Percentiles rank a stretch among this genome's conserved stretches.
These are phyloP conservation scores for Picea glauca DNA, from an alignment of 75 land plant species.

Conservation along the genomic window DNA sequence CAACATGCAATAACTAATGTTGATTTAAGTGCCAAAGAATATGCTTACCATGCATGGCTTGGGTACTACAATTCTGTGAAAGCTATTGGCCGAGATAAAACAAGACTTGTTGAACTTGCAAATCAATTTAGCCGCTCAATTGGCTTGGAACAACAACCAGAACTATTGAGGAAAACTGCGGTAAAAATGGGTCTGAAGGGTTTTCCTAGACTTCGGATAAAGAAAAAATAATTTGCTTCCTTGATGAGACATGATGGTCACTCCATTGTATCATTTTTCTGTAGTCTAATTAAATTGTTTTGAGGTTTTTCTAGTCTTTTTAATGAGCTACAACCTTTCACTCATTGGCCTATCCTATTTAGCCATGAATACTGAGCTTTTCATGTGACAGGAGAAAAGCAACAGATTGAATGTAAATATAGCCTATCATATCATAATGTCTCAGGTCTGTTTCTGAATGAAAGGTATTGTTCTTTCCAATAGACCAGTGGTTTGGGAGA, in stretches of 20 bases:
- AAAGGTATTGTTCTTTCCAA: too few species aligned
- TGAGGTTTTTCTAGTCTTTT: not conserved
- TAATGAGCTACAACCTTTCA: not conserved
- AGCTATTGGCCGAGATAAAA: constrained; percentile 65
- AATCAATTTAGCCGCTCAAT: constrained; percentile 60
- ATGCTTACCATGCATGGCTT: constrained; percentile 94
- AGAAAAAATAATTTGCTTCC: constrained; percentile 15
- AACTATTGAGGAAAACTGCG: constrained; percentile 56
- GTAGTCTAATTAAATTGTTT: not conserved
- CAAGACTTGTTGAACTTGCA: constrained; percentile 65
- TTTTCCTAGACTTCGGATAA: constrained; percentile 58
- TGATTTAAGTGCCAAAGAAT: constrained; percentile 48
- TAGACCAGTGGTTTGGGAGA: too few species aligned
- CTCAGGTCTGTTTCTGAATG: not conserved
- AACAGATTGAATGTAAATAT: not conserved
- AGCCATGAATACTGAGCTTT: not conserved
- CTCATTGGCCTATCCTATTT: not conserved
- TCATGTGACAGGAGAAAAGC: not conserved
- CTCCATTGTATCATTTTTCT: not conserved
- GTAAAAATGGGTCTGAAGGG: constrained; percentile 71
- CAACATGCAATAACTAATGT: constrained; percentile 30
- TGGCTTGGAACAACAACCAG: constrained; percentile 60
- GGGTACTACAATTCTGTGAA: constrained; percentile 81
- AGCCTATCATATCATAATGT: not conserved
- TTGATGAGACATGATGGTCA: not conserved